These are phyloP conservation scores for Aspergillus sp. DNA, from an alignment of 2,329 filamentous ascomycete species.

Conservation along the genomic window DNA sequence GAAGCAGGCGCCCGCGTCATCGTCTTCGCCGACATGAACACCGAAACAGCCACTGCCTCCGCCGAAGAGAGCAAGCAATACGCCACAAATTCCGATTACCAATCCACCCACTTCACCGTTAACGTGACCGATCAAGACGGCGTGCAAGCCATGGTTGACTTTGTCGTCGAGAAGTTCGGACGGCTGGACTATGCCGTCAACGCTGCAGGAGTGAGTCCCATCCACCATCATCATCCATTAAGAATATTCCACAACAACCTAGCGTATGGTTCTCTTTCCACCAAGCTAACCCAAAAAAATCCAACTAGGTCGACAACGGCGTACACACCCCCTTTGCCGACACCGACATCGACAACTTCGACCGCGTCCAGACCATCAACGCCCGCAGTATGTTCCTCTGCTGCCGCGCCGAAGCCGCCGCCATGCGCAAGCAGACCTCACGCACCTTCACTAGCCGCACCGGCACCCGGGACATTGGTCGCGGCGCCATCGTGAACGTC, in stretches of 20 bases:
- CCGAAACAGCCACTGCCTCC: constrained; percentile 2
- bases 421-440: constrained; percentile 3
- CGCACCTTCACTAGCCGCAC: not conserved
- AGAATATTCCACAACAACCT: not conserved
- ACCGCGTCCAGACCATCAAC: constrained; percentile 1
- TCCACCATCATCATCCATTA: not conserved
- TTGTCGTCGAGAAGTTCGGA: constrained; percentile 2
- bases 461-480: constrained; percentile 1
- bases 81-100: constrained; percentile 6
- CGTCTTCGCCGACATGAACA: constrained; percentile 10
- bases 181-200: constrained; percentile 7
- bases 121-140: constrained; percentile 5
- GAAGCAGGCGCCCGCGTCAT: constrained; percentile 5
- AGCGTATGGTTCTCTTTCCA: too few relatives aligned
- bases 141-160: constrained; percentile 5
- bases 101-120: not conserved
- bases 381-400: constrained; percentile 4
- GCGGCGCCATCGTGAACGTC: constrained; percentile 6
- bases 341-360: constrained; percentile 7
- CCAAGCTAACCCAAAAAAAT: not conserved
- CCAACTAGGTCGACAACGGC: constrained; percentile 5
- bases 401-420: not conserved
- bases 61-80: constrained; percentile 9
- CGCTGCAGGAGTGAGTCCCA: constrained; percentile 5
- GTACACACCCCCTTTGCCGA: not conserved